Evolutionary conservation across 129 eudicot genomes (phyloP).

Genomic region (Flaveria linearis): DNA sequence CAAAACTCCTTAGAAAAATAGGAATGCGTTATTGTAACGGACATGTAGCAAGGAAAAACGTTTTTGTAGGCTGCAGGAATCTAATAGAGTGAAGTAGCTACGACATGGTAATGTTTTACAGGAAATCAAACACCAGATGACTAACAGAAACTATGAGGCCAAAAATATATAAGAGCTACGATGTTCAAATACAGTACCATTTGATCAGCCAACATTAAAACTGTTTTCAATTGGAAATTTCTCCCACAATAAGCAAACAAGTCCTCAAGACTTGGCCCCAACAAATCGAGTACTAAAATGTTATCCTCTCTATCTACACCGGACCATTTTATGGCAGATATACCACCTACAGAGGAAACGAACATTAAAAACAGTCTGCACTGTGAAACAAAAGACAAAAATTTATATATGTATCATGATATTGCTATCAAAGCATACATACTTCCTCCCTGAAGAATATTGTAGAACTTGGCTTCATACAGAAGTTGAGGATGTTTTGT

Average conservation of each 20-base stretch:
- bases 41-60: background rate
- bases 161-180: background rate
- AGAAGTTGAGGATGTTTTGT: no score
- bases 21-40: constrained; percentile 45
- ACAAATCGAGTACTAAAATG: constrained; percentile 78
- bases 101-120: background rate
- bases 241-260: constrained; percentile 88
- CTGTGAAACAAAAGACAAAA: no score
- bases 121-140: background rate
- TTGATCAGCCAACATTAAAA: constrained; percentile 95
- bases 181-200: constrained; percentile 52
- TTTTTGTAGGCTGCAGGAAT: background rate
- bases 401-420: no score
- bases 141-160: background rate
- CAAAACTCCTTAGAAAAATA: background rate
- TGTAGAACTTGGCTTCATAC: no score
- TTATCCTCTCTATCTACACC: constrained; percentile 90
- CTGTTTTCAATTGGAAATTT: constrained; percentile 84
- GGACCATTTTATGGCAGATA: constrained; percentile 84
- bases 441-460: no score
- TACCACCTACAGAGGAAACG: constrained; percentile 65
- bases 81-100: background rate
- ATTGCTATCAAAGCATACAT: no score
- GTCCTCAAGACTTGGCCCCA: constrained; percentile 97
- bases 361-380: background rate